Evolutionary conservation across 1,284 basidiomycete genomes (phyloP), one percentile per base, ranked within the genome.

Genomic region (Apiotrichum domesticum): DNA sequence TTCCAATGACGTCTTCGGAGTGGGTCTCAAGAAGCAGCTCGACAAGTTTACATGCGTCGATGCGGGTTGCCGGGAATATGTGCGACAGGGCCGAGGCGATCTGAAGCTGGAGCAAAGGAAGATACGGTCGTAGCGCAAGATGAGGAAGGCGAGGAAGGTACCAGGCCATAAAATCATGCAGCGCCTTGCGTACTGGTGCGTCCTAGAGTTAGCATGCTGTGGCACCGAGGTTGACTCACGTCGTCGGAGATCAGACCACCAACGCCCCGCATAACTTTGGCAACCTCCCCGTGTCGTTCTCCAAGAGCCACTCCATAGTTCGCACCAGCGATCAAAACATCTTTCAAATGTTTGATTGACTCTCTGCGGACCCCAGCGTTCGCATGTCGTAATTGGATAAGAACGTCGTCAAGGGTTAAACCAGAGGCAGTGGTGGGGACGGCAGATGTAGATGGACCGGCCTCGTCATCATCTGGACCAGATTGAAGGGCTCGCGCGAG

Each of bases 1-100:
- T 85, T 47, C 79, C 77, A 2, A 87, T 83, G 13, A 93, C 83
- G 8, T 81, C 77, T 13, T 80, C 79, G 1, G 92, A 90, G 3
- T 88, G 82, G 50, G 81, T 72, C 39, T 87, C 85, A 3, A 98
- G 80, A 39, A 93, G 81, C 13, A 96, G 73, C 67, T 90, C 83
- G 50, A 98, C 77, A 61, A 94, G 83, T 33, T 85, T 84, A 61
- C 95, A 81, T 1, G 92, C 91, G 70, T 98, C 95, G 46, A 97
- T 81, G 8, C 92, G 83, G 57, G 98, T 89, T 66, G 94, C 90
- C 8, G 92, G 91, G 72, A 93, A 95, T 56, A 98, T 96, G 68
- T 96, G 88, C 0, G 90, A 93, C 71, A 96, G 87, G 0, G 91
- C 91, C 4, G 94, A 95, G 2, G 90, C 86, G 0, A 86, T 85